Evolutionary conservation across 2,329 filamentous ascomycete species (phyloP), one percentile per base, ranked within the genome.

Genomic region (Amylocarpus encephaloides): DNA sequence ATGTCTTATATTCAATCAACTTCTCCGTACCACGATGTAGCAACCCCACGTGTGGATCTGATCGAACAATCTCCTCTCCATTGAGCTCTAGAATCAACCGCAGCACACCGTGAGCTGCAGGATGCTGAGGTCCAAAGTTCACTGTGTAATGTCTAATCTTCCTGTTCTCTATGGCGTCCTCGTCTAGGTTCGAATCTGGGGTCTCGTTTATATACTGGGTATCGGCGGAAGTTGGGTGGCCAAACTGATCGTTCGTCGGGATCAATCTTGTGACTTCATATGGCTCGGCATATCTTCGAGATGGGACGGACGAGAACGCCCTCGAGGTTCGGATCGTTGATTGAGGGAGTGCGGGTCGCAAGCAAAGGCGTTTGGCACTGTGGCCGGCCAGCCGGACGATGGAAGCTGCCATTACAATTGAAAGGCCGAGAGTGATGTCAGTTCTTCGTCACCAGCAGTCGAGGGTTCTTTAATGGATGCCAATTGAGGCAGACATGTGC

Each of bases 1-100:
- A 98, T 63, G 92, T 95, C 80, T 95, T 96, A 81, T 98, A 98
- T 78, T 98, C 93, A 73, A 97, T 97, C 73, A 98, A 82, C 80
- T 98, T 98, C 79, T 98, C 93, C 56, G 93, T 98, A 62, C 93
- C 93, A 64, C 93, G 84, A 72, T 98, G 93, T 66, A 98, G 80
- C 70, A 98, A 76, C 51, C 93, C 93, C 64, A 98, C 92, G 73
- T 98, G 93, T 42, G 93, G 93, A 71, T 98, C 93, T 59, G 91
- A 87, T 68, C 93, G 88, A 65, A 98, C 78, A 67, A 98, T 97
- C 73, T 96, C 89, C 76, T 98, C 93, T 69, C 93, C 93, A 72
- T 89, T 96, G 68, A 98, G 80, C 72, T 98, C 93, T 64, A 98
- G 81, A 76, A 98, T 98, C 73, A 98, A 74, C 49, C 93, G 89